Evolutionary conservation across 306 rosid species (phyloP).

Genomic region (Vigna radiata): DNA sequence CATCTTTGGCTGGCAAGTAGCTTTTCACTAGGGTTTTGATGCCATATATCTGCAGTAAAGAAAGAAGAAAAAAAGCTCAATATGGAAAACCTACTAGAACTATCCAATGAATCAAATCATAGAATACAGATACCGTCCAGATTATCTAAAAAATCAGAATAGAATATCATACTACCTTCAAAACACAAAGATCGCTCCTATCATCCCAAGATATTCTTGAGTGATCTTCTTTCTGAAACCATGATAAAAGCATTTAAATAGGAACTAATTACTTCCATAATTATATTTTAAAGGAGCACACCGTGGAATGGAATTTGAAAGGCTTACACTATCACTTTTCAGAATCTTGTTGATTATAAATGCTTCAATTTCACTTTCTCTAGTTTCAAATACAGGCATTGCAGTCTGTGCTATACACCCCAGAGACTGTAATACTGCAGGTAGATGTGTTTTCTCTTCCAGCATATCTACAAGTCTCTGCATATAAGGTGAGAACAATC

Average conservation of each 20-base stretch:
- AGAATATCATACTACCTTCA: slow-evolving; percentile 66
- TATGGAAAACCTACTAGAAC: slow-evolving; percentile 33
- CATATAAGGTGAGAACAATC: slow-evolving; percentile 44
- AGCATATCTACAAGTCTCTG: slow-evolving; percentile 98
- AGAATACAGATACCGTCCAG: slow-evolving; percentile 10
- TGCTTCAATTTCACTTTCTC: slow-evolving; percentile 89
- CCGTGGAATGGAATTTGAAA: slow-evolving; percentile 36
- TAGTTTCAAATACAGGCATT: slow-evolving; percentile 98
- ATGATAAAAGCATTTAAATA: slow-evolving; percentile 45
- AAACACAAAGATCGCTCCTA: slow-evolving; percentile 80
- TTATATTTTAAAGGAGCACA: slow-evolving; percentile 40
- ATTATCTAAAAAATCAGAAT: slow-evolving; percentile 23
- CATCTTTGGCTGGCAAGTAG: slow-evolving; percentile 95
- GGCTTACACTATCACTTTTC: slow-evolving; percentile 73
- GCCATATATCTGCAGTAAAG: slow-evolving; percentile 75
- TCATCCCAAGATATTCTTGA: slow-evolving; percentile 76
- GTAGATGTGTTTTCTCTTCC: slow-evolving; percentile 91
- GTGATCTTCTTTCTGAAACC: slow-evolving; percentile 72
- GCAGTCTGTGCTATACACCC: slow-evolving; percentile 99
- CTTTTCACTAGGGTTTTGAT: slow-evolving; percentile 95
- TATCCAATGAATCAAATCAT: slow-evolving; percentile 22
- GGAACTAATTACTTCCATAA: slow-evolving; percentile 39
- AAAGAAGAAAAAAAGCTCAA: slow-evolving; percentile 8
- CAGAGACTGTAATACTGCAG: slow-evolving; percentile 93
- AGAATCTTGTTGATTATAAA: slow-evolving; percentile 83